Percentiles rank a stretch among this genome's conserved stretches.
phyloP scores from a whole-genome alignment of 73 alveolate species.

The Paramecium sonneborni region DNA sequence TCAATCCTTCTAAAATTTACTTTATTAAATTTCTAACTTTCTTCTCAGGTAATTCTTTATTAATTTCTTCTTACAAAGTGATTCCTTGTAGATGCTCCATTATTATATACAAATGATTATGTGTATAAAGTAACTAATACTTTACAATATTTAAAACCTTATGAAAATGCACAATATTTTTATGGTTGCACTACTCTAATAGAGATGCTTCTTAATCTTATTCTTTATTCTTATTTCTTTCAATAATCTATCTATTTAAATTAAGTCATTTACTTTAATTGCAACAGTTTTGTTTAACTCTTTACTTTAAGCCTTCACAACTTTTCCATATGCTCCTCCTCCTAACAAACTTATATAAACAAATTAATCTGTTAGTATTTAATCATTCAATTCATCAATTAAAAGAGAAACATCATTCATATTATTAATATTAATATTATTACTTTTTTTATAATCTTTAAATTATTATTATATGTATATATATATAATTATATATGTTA shows the following conservation, averaged over 20 bases:
- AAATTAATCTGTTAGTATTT: not conserved
- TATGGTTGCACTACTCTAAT: not conserved
- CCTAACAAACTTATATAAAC: not conserved
- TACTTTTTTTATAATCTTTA: not conserved
- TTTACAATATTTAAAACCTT: not conserved
- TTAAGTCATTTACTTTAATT: not conserved
- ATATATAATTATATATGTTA: no score
- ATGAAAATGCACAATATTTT: slow-evolving; percentile 32
- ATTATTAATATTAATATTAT: not conserved
- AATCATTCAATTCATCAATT: slow-evolving; percentile 39
- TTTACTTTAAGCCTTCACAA: slow-evolving; percentile 16
- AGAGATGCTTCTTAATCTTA: slow-evolving; percentile 9
- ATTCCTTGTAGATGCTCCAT: slow-evolving; percentile 1
- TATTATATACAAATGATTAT: not conserved
- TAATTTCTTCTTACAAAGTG: not conserved
- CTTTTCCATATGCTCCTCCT: slow-evolving; percentile 34
- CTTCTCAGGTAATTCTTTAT: not conserved
- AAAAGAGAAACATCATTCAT: not conserved
- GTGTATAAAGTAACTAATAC: slow-evolving; percentile 2
- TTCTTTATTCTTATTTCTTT: not conserved
- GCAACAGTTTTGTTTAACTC: slow-evolving; percentile 5
- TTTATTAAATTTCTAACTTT: not conserved
- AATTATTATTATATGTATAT: no score
- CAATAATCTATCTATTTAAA: not conserved
- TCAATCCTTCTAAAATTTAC: not conserved